Evolutionary conservation across 2,329 filamentous ascomycete genomes (phyloP), one percentile per base, ranked within the genome.

Genomic region (Fusarium sp.): DNA sequence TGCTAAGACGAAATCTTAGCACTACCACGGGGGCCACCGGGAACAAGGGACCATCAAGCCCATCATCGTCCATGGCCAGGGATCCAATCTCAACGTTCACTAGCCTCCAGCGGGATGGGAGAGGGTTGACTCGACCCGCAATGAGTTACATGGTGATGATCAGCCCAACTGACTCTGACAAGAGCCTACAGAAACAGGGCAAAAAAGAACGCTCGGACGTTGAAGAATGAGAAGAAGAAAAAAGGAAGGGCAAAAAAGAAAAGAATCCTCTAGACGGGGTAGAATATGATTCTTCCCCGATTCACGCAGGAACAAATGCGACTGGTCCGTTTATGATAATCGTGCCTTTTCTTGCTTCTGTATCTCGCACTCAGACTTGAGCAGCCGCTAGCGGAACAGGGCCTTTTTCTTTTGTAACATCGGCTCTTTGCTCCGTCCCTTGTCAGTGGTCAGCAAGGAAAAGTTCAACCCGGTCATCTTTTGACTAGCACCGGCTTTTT

Each of bases 81-180:
- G 65, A 67, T 65, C 56, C 63, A 71, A 74, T 74, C 67, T 74
- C 71, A 74, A 74, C 71, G 71, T 74, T 63, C 64, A 52, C 50
- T 72, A 72, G 68, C 43, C 59, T 64, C 37, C 22, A 18, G 58
- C n/a, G 54, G 56, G 62, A 29, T 10, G 39, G 18, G 39, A 31
- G 14, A 29, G 35, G 24, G 45, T n/a, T 35, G 41, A n/a, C 20
- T 18, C 20, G 59, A 50, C 45, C 45, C 35, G 39, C 33, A 43
- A 50, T 45, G 27, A 24, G 59, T 61, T 45, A 50, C 39, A 48
- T 45, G 58, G 45, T 45, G 27, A 61, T 45, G 27, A 61, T 61
- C 50, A 48, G 39, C 39, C 27, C 43, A 33, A 18, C 24, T 5
- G 9, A n/a, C 29, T 48, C 29, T 14, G 24, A 41, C 60, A 27